Evolutionary conservation across 495 filamentous ascomycete species (phyloP).

Genomic region (Hypoxylon lienhwacheense): DNA sequence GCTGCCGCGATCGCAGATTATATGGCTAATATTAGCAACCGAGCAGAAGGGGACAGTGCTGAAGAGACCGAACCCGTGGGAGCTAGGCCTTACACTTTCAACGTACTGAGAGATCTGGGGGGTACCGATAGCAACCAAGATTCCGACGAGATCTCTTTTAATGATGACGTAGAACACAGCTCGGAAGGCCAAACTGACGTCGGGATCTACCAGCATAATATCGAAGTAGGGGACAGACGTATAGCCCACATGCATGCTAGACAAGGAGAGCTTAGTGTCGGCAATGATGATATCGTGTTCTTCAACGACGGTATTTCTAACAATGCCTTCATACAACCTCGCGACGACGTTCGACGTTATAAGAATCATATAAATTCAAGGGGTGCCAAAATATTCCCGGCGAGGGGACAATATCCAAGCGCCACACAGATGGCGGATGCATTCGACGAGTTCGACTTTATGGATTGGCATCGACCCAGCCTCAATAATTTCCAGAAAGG

Average conservation of each 20-base stretch:
- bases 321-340: slow-evolving; percentile 20
- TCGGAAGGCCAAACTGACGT: slow-evolving; percentile 33
- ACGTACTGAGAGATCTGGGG: slow-evolving; percentile 51
- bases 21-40: slow-evolving; percentile 66
- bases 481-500: slow-evolving; percentile 42
- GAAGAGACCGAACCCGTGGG: slow-evolving; percentile 22
- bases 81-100: slow-evolving; percentile 31
- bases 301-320: slow-evolving; percentile 45
- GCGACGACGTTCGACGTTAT: slow-evolving; percentile 13
- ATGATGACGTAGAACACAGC: slow-evolving; percentile 20
- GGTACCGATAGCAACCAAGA: slow-evolving; percentile 45
- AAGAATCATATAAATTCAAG: slow-evolving; percentile 34
- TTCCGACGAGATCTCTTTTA: slow-evolving; percentile 22
- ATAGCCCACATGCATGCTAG: slow-evolving; percentile 63
- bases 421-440: slow-evolving; percentile 68
- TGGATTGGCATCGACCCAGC: slow-evolving; percentile 73
- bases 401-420: slow-evolving; percentile 54
- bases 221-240: slow-evolving; percentile 55
- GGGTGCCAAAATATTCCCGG: slow-evolving; percentile 27
- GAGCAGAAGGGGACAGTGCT: slow-evolving; percentile 43
- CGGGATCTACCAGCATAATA: slow-evolving; percentile 36
- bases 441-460: slow-evolving; percentile 79
- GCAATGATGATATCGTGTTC: slow-evolving; percentile 58
- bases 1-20: slow-evolving; percentile 71
- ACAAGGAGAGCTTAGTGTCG: slow-evolving; percentile 68